Evolutionary conservation across 495 filamentous ascomycete species (phyloP), one percentile per base, ranked within the genome.

Genomic region (Aspergillus bridgeri): DNA sequence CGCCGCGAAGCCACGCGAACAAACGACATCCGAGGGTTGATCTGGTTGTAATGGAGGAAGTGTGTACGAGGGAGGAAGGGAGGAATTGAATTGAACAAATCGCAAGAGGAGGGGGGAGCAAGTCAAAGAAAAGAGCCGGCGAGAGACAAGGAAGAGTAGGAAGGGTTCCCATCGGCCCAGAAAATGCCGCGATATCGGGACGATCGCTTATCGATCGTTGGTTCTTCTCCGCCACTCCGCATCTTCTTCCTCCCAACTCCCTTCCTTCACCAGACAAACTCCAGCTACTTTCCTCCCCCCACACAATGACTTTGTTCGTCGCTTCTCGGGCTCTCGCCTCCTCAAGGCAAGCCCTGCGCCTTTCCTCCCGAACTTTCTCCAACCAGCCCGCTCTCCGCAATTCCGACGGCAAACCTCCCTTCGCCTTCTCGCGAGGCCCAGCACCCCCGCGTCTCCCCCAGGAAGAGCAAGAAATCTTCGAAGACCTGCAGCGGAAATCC

Each of bases 401-500:
- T 47, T 38, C 64, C 53, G 60, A 71, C 53, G 57, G 67, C 61
- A 67, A 67, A 23, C 62, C 69, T n/a, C 52, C 71, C 33, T 72
- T 79, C 27, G 59, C 70, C 46, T 77, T 81, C 58, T 61, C 62
- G 24, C 68, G 74, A 11, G 75, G 78, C 8, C 91, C 93, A 18
- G 75, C 92, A 5, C 93, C 93, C 7, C 92, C 89, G 0, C 87
- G 89, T 15, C 88, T 97, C 4, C 89, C 93, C 4, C 84, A 90
- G 59, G 85, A 89, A 72, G 88, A 96, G 64, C 93, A 98, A 77
- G 89, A 91, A 69, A 86, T 96, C 52, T 97, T 95, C 71, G 93
- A 98, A 72, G 80, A 86, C 2, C 87, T 98, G 7, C 93, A 96
- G 60, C 70, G 71, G 24, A 69, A 81, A 49, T 89, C 87, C 0